These are phyloP conservation scores for Exophiala alcalophila DNA, from an alignment of 2,329 filamentous ascomycete genomes.

Conservation along the genomic window DNA sequence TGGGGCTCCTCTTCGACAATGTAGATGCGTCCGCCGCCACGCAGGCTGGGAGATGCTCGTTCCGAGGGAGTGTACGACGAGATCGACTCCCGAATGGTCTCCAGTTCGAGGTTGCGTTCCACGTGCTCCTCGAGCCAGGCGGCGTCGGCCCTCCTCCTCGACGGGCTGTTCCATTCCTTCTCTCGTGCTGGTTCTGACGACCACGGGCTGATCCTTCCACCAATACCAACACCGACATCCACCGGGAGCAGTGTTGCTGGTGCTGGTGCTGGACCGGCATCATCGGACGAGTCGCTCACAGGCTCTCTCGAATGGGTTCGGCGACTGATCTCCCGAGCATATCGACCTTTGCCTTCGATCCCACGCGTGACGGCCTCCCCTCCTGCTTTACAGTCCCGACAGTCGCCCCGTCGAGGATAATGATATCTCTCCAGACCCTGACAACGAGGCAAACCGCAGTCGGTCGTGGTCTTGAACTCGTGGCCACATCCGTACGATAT, in stretches of 20 bases:
- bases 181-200: constrained; percentile 18
- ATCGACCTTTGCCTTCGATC: constrained; percentile 28
- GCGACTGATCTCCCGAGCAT: constrained; percentile 23
- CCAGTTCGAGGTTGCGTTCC: constrained; percentile 24
- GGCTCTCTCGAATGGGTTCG: constrained; percentile 8
- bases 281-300: constrained; percentile 7
- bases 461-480: constrained; percentile 25
- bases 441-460: constrained; percentile 23
- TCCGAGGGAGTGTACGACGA: constrained; percentile 12
- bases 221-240: constrained; percentile 16
- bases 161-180: constrained; percentile 28
- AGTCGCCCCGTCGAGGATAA: constrained; percentile 25
- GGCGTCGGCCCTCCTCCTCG: constrained; percentile 26
- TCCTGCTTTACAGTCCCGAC: constrained; percentile 26
- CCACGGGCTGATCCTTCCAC: constrained; percentile 27
- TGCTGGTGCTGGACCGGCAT: constrained; percentile 2
- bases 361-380: constrained; percentile 26
- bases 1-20: constrained; percentile 18
- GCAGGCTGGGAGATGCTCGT: constrained; percentile 6
- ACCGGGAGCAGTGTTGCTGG: no score
- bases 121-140: constrained; percentile 29
- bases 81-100: constrained; percentile 22
- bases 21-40: constrained; percentile 8
- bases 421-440: constrained; percentile 24
- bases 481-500: constrained; percentile 31